These are phyloP conservation scores for Sesbania bispinosa DNA, from an alignment of 306 rosid genomes.

Conservation along the genomic window DNA sequence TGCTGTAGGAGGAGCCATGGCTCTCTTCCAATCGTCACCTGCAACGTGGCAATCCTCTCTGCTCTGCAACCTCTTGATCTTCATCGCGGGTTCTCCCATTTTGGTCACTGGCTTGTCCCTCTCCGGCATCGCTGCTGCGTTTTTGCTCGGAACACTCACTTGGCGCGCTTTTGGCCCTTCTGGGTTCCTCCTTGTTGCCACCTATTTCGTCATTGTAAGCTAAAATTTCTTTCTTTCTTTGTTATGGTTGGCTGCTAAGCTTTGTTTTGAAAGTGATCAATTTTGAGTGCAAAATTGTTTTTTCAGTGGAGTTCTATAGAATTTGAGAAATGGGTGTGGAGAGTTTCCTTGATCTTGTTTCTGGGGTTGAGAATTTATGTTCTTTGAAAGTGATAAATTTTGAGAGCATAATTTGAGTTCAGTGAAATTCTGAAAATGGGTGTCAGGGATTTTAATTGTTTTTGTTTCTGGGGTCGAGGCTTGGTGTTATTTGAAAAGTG, in stretches of 20 bases:
- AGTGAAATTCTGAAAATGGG: neutral
- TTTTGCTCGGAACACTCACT: conserved; percentile 88
- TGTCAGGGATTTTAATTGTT: neutral
- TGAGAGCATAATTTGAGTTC: neutral
- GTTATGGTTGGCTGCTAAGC: neutral
- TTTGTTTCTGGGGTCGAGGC: conserved; percentile 9
- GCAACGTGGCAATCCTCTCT: conserved; percentile 81
- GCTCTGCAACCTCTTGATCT: conserved; percentile 62
- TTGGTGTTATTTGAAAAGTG: conserved; percentile 10
- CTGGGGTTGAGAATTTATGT: neutral
- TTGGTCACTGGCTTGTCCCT: conserved; percentile 73
- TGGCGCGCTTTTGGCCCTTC: conserved; percentile 95
- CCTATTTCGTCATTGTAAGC: conserved; percentile 66
- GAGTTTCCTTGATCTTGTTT: neutral
- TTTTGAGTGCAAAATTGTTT: neutral
- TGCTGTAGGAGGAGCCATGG: conserved; percentile 47
- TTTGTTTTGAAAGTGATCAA: neutral
- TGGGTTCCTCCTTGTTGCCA: conserved; percentile 90
- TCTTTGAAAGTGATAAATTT: neutral
- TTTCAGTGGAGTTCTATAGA: neutral
- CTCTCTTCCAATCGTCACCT: conserved; percentile 69
- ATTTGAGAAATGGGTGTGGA: neutral
- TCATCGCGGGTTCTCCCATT: conserved; percentile 69
- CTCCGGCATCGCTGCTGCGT: conserved; percentile 83
- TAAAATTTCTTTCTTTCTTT: neutral